These are phyloP conservation scores for Chaetomiaceae sp. DNA, from an alignment of 2,329 filamentous ascomycete species.

Conservation along the genomic window DNA sequence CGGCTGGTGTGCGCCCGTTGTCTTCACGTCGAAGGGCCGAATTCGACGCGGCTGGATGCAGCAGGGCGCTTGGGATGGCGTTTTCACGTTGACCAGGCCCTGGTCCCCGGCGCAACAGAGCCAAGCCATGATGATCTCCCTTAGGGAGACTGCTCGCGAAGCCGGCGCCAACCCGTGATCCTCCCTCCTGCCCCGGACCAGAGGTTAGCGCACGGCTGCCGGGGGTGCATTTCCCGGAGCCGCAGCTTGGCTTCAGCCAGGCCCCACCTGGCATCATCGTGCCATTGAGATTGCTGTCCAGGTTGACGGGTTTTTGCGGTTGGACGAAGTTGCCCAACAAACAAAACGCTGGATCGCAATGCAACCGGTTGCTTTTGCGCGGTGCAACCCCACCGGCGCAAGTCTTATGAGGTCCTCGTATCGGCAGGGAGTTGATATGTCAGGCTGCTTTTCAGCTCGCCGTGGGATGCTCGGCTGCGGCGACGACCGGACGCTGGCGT, in stretches of 20 bases:
- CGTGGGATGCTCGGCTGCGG: not conserved
- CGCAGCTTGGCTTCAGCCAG: constrained; percentile 4
- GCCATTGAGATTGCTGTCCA: constrained; percentile 4
- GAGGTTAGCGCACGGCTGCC: constrained; percentile 1
- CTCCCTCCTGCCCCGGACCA: constrained; percentile 3
- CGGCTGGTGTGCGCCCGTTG: too few species aligned
- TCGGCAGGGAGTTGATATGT: not conserved
- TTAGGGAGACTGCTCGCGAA: constrained; percentile 7
- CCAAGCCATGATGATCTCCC: constrained; percentile 7
- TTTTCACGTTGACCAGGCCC: too few species aligned
- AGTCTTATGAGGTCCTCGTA: constrained; percentile 3
- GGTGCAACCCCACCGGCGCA: not conserved
- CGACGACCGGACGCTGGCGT: too few species aligned
- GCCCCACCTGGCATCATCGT: not conserved
- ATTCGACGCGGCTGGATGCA: constrained; percentile 18
- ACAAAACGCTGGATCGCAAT: not conserved
- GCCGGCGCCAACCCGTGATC: constrained; percentile 14
- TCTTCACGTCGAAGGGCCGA: constrained; percentile 24
- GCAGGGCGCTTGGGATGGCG: constrained; percentile 18
- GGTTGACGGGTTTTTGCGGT: constrained; percentile 1
- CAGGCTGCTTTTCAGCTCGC: not conserved
- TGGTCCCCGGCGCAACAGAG: constrained; percentile 13
- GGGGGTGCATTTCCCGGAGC: constrained; percentile 6
- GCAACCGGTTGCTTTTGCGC: not conserved
- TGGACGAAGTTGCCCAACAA: not conserved